A percentile compares a stretch with the other conserved stretches of the same genome.
phyloP scores from a whole-genome alignment of 2,329 filamentous ascomycete species.

The Microcyclospora pomicola region DNA sequence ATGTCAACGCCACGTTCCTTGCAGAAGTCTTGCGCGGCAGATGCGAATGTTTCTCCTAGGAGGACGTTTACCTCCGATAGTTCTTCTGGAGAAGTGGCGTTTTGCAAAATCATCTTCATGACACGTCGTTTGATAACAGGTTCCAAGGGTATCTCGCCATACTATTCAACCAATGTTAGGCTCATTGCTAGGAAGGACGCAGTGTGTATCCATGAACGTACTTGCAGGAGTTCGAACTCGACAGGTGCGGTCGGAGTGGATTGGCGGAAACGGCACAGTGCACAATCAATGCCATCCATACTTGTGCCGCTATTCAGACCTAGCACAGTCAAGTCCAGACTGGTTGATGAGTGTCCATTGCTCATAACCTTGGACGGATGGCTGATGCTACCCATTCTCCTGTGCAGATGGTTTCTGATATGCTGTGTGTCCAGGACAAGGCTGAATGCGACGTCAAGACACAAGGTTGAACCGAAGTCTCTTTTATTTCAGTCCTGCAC shows the following conservation, averaged over 20 bases:
- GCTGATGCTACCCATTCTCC: too few species aligned
- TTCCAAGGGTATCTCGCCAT: constrained; percentile 43
- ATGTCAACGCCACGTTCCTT: constrained; percentile 30
- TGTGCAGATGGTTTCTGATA: too few species aligned
- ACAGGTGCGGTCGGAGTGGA: constrained; percentile 38
- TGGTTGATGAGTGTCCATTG: too few species aligned
- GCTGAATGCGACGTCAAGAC: too few species aligned
- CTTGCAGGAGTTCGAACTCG: constrained; percentile 39
- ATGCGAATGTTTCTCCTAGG: constrained; percentile 43
- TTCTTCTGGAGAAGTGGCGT: constrained; percentile 39
- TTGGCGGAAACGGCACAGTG: constrained; percentile 43
- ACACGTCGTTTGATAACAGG: constrained; percentile 41
- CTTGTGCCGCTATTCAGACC: constrained; percentile 42
- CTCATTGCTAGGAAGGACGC: not conserved
- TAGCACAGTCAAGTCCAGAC: constrained; percentile 39
- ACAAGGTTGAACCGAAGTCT: too few species aligned
- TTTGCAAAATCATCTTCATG: constrained; percentile 43
- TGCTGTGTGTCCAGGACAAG: too few species aligned
- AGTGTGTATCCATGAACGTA: not conserved
- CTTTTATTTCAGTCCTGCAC: too few species aligned
- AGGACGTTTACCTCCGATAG: constrained; percentile 44
- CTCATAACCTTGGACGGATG: too few species aligned
- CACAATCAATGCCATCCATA: constrained; percentile 47
- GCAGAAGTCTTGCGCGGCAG: constrained; percentile 38
- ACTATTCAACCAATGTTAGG: constrained; percentile 21